Conservation (phyloP, 371 early-diverging fungal genomes). For the Mucor sp. region DNA sequence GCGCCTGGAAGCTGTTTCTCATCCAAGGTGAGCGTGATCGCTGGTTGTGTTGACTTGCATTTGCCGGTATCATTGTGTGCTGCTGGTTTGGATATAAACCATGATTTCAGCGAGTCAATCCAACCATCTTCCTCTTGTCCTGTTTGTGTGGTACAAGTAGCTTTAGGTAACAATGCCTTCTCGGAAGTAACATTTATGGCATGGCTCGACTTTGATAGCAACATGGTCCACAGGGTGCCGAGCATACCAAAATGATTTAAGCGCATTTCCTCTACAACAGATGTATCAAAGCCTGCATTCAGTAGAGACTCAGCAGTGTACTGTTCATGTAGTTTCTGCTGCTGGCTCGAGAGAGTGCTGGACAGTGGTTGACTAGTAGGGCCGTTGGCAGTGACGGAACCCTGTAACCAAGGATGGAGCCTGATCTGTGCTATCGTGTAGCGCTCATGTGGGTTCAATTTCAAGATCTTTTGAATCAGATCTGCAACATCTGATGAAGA, state of each 20-base stretch:
- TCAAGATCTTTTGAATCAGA: conserved; percentile 48
- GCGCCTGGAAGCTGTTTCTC: not conserved
- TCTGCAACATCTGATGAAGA: not conserved
- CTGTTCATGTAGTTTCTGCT: not conserved
- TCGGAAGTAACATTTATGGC: not conserved
- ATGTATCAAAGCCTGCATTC: conserved; percentile 5
- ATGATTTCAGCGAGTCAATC: conserved; percentile 14
- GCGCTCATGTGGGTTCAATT: conserved; percentile 59
- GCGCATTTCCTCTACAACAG: conserved; percentile 14
- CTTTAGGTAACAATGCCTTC: not conserved
- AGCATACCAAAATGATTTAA: conserved; percentile 8
- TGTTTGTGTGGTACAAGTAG: not conserved
- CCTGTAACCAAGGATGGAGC: conserved; percentile 61
- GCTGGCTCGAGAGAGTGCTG: not conserved
- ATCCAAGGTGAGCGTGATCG: not conserved
- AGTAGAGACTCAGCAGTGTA: not conserved
- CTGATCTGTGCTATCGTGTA: conserved; percentile 57
- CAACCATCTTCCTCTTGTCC: not conserved
- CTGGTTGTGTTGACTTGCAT: not conserved
- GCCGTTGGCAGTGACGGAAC: not conserved
- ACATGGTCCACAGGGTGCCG: conserved; percentile 16
- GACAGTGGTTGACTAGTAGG: too few relatives aligned
- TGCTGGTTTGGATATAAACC: conserved; percentile 5
- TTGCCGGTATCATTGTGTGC: not conserved
- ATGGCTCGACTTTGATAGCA: not conserved